These are phyloP conservation scores for Naganishia friedmannii DNA, from an alignment of 768 basidiomycete genomes.

Conservation along the genomic window DNA sequence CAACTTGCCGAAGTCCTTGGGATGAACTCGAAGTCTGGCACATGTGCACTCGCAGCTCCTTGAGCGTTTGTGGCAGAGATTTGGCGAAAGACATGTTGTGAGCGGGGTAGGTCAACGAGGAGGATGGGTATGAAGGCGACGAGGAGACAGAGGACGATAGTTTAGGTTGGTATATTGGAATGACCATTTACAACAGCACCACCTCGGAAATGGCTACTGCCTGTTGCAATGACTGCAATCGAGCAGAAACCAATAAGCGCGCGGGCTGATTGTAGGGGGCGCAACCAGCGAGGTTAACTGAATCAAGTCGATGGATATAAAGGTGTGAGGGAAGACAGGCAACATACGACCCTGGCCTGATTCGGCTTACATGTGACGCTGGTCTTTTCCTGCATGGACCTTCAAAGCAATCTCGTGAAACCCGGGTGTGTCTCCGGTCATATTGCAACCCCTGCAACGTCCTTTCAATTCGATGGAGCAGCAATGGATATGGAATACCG, in stretches of 20 bases:
- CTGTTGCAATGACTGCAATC: slow-evolving; percentile 10
- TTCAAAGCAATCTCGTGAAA: too few species aligned
- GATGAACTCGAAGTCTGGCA: slow-evolving; percentile 48
- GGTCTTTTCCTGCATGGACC: too few species aligned
- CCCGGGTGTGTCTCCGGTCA: too few species aligned
- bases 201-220: too few species aligned
- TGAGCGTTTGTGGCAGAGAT: slow-evolving; percentile 48
- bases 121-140: not conserved
- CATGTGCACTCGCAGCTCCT: slow-evolving; percentile 51
- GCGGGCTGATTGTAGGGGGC: slow-evolving; percentile 14
- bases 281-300: not conserved
- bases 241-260: slow-evolving; percentile 26
- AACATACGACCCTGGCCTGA: too few species aligned
- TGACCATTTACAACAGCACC: too few species aligned
- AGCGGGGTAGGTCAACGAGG: not conserved
- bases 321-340: too few species aligned
- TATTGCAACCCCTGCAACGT: too few species aligned
- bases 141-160: not conserved
- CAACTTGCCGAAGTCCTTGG: slow-evolving; percentile 48
- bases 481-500: too few species aligned
- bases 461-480: too few species aligned
- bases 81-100: slow-evolving; percentile 48
- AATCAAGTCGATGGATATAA: too few species aligned
- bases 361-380: too few species aligned
- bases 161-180: not conserved